Evolutionary conservation across 1,139 yeast species (phyloP).

Genomic region (Meyerozyma athensensis): DNA sequence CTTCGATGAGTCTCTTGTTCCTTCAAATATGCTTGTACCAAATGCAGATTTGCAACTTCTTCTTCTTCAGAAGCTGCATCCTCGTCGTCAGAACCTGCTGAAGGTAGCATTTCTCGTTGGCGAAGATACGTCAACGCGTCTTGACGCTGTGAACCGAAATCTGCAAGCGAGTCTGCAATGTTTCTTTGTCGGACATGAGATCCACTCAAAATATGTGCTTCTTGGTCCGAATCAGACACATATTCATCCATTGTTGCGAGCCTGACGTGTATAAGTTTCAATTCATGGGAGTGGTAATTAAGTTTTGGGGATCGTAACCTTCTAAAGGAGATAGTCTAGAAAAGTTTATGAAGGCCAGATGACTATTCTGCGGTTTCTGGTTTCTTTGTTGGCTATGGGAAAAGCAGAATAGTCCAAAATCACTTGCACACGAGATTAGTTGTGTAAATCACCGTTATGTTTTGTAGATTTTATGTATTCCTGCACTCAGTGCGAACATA

Average conservation of each 20-base stretch:
- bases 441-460: too few relatives aligned
- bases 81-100: not conserved
- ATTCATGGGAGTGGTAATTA: too few relatives aligned
- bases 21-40: slow-evolving; percentile 6
- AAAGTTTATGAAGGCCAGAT: too few relatives aligned
- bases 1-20: slow-evolving; percentile 1
- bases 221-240: slow-evolving; percentile 15
- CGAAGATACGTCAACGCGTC: not conserved
- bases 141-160: not conserved
- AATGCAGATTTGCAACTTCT: slow-evolving; percentile 8
- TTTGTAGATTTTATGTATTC: not conserved
- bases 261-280: too few relatives aligned
- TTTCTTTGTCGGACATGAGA: not conserved
- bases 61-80: slow-evolving; percentile 6
- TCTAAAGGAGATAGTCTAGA: too few relatives aligned
- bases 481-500: not conserved
- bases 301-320: not conserved
- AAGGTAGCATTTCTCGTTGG: not conserved
- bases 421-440: too few relatives aligned
- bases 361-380: too few relatives aligned
- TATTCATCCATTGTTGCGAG: slow-evolving; percentile 14
- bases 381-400: too few relatives aligned
- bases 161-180: not conserved
- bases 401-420: too few relatives aligned
- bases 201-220: not conserved